Evolutionary conservation across 257 asterid species (phyloP), one percentile per base, ranked within the genome.

Genomic region (Pogostemon cablin): DNA sequence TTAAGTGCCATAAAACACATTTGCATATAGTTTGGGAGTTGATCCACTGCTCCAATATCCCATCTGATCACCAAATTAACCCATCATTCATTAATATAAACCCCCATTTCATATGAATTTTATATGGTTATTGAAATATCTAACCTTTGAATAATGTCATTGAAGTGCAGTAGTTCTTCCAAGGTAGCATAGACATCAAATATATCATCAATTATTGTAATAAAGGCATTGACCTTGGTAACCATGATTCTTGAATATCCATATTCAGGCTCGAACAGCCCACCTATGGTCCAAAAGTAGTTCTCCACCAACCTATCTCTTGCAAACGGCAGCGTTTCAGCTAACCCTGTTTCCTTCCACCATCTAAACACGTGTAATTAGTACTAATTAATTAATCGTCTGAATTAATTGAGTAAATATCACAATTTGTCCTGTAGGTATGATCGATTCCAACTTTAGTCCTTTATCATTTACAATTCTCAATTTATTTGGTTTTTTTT

Each of bases 251-350:
- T 62, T 62, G 53, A n/a, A 11, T 69, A 12, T 4, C 68, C 71
- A 55, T 74, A 39, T 65, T 72, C 34, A 32, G 82, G 82, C 12
- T 74, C 65, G 37, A 60, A 77, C 11, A 65, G 12, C 48, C 52
- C 35, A 3, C 87, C 85, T 0, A 63, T 12, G 9, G 72, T 76
- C 87, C 82, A 78, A 0, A 79, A 55, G 67, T 75, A 86, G 43
- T 48, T 49, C 73, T 86, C 88, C 74, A 81, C 85, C 35, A 80
- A 9, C 9, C 88, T 81, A 71, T 86, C 85, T 79, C 88, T 75
- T 0, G 77, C 85, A 74, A 86, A 83, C 3, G 81, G 79, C 52
- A 83, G 46, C 59, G 67, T 75, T 4, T 83, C 75, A 9, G 77
- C 73, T 2, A 86, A 52, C 12, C 72, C 0, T 2, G 80, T 78